phyloP scores from a whole-genome alignment of 345 rosid species.

The Stellera chamaejasme region DNA sequence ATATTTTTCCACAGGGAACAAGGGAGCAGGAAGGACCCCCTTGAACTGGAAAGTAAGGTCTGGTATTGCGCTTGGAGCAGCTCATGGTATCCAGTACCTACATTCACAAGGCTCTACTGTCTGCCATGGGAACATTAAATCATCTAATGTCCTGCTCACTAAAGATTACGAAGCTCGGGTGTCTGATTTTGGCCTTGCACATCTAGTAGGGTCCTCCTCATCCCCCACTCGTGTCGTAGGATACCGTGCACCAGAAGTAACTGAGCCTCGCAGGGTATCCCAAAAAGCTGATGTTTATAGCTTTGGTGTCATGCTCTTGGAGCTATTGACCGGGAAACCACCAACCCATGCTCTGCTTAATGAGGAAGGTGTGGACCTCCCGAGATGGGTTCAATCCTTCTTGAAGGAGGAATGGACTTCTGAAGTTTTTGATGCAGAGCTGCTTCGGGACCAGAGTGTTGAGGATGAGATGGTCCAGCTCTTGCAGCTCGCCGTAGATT shows the following conservation, averaged over 20 bases:
- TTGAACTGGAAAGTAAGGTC: slow-evolving; percentile 85
- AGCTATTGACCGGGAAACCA: slow-evolving; percentile 83
- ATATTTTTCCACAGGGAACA: slow-evolving; percentile 54
- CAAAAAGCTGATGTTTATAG: slow-evolving; percentile 96
- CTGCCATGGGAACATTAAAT: slow-evolving; percentile 89
- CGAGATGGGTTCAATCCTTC: slow-evolving; percentile 91
- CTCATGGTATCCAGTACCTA: slow-evolving; percentile 75
- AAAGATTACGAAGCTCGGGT: slow-evolving; percentile 67
- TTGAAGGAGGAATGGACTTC: slow-evolving; percentile 43
- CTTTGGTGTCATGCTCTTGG: slow-evolving; percentile 84
- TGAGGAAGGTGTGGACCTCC: slow-evolving; percentile 92
- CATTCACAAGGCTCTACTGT: slow-evolving; percentile 71
- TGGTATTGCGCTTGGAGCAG: slow-evolving; percentile 73
- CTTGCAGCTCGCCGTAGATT: slow-evolving; percentile 80
- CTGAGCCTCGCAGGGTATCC: slow-evolving; percentile 75
- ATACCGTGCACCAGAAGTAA: slow-evolving; percentile 93
- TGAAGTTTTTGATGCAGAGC: slow-evolving; percentile 77
- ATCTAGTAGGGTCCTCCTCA: slow-evolving; percentile 62
- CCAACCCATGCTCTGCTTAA: slow-evolving; percentile 74
- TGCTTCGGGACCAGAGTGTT: slow-evolving; percentile 57
- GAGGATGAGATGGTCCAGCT: slow-evolving; percentile 85
- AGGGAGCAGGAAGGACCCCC: slow-evolving; percentile 80
- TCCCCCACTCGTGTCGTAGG: slow-evolving; percentile 74
- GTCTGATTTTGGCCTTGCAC: slow-evolving; percentile 85
- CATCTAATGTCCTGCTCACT: slow-evolving; percentile 82